A percentile compares a stretch with the other conserved stretches of the same genome.
phyloP scores from a whole-genome alignment of 768 basidiomycete genomes.

The Tephrocybe sp. region DNA sequence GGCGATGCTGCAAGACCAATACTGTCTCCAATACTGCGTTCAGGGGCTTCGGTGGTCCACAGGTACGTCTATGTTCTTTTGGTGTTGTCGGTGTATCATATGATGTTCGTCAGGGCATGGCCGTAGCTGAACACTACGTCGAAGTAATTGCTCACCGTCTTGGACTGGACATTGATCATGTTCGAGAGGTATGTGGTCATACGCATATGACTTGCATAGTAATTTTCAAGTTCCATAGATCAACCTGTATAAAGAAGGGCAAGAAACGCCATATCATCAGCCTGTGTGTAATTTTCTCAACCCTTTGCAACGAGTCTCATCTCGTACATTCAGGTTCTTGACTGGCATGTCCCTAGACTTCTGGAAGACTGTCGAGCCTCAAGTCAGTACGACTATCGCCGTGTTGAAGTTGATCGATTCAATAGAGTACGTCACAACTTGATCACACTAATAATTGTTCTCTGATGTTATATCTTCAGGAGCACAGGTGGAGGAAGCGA shows the following conservation, averaged over 20 bases:
- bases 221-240: not conserved
- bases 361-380: constrained; percentile 16
- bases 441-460: not conserved
- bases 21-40: constrained; percentile 19
- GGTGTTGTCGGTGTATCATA: too few species aligned
- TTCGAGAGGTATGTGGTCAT: constrained; percentile 10
- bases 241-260: constrained; percentile 18
- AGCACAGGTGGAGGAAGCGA: constrained; percentile 18
- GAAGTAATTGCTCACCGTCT: constrained; percentile 16
- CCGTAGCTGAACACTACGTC: constrained; percentile 13
- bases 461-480: constrained; percentile 1
- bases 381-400: constrained; percentile 15
- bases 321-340: constrained; percentile 12
- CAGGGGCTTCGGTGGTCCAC: constrained; percentile 17
- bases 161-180: constrained; percentile 13
- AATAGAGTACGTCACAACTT: constrained; percentile 3
- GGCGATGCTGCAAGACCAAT: constrained; percentile 15
- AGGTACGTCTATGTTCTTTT: too few species aligned
- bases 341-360: constrained; percentile 19
- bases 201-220: not conserved
- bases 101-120: constrained; percentile 9
- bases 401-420: constrained; percentile 16
- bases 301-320: not conserved
- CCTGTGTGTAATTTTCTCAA: not conserved
- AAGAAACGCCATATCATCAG: constrained; percentile 18